Evolutionary conservation across 1,284 basidiomycete genomes (phyloP).

Genomic region (Rhizoctonia solani): DNA sequence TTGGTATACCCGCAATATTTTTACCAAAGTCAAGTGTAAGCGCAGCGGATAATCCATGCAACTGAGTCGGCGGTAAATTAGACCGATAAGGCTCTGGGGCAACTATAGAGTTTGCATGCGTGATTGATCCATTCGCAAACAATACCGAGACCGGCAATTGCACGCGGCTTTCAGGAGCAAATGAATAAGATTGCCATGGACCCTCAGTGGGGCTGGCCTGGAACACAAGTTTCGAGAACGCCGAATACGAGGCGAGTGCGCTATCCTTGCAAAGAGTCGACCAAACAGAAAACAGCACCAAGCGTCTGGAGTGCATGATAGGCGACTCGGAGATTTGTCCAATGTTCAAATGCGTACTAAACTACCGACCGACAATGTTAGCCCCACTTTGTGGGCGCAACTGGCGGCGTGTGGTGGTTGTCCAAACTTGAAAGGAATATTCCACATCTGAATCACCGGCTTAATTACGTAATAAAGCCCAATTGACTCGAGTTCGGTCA

Average conservation of each 20-base stretch:
- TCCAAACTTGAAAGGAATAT: neutral
- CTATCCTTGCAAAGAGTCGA: neutral
- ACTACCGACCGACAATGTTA: too few species aligned
- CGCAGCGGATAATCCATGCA: conserved; percentile 10
- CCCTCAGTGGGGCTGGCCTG: conserved; percentile 14
- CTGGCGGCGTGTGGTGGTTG: neutral
- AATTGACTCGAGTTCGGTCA: neutral
- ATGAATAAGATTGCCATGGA: conserved; percentile 15
- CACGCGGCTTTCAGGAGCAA: conserved; percentile 14
- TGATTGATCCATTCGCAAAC: conserved; percentile 14
- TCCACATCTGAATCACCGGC: neutral
- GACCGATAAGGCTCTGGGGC: conserved; percentile 18
- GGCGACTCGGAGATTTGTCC: neutral
- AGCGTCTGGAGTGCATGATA: neutral
- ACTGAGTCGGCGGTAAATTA: neutral
- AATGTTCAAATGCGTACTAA: neutral
- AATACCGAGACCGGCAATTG: conserved; percentile 8
- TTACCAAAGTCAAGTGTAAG: conserved; percentile 29
- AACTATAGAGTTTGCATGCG: conserved; percentile 3
- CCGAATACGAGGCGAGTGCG: neutral
- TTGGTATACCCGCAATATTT: conserved; percentile 24
- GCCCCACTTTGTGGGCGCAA: neutral
- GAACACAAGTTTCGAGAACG: conserved; percentile 29
- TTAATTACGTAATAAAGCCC: neutral
- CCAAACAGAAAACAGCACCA: neutral